phyloP scores from a whole-genome alignment of 2,329 filamentous ascomycete genomes.

The Trichoderma oligosporum region DNA sequence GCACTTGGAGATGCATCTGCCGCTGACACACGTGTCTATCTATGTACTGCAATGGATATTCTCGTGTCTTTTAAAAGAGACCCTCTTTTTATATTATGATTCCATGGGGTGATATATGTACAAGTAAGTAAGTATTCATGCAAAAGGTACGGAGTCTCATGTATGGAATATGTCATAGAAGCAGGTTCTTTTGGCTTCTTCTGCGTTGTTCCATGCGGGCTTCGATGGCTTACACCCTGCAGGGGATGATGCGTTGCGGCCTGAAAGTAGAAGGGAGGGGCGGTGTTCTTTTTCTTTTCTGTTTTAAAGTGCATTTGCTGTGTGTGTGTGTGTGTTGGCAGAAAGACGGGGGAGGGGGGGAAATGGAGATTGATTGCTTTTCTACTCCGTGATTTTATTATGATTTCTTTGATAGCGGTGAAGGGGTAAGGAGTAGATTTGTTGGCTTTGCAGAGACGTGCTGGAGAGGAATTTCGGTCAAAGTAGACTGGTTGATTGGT shows the following conservation, averaged over 20 bases:
- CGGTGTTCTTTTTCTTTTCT: not conserved
- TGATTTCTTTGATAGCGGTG: not conserved
- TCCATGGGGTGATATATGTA: not conserved
- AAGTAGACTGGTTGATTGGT: not conserved
- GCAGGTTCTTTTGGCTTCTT: slow-evolving; percentile 4
- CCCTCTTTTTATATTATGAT: not conserved
- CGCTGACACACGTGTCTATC: not conserved
- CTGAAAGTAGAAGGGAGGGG: not conserved
- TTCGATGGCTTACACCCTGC: not conserved
- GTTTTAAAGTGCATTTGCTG: not conserved
- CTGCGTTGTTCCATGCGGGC: slow-evolving; percentile 13
- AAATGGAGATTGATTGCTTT: not conserved
- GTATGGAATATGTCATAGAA: slow-evolving; percentile 2
- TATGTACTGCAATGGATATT: no score
- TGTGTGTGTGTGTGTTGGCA: slow-evolving; percentile 15
- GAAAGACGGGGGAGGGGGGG: not conserved
- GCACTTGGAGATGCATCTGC: slow-evolving; percentile 7
- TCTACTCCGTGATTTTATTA: not conserved
- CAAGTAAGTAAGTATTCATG: slow-evolving; percentile 7
- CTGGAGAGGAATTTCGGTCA: not conserved
- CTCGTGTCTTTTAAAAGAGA: not conserved
- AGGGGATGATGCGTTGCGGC: not conserved
- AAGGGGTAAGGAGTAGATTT: not conserved
- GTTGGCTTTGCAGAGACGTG: not conserved
- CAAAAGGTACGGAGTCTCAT: not conserved